phyloP scores from a whole-genome alignment of 495 filamentous ascomycete genomes.

The Penicillium angulare region DNA sequence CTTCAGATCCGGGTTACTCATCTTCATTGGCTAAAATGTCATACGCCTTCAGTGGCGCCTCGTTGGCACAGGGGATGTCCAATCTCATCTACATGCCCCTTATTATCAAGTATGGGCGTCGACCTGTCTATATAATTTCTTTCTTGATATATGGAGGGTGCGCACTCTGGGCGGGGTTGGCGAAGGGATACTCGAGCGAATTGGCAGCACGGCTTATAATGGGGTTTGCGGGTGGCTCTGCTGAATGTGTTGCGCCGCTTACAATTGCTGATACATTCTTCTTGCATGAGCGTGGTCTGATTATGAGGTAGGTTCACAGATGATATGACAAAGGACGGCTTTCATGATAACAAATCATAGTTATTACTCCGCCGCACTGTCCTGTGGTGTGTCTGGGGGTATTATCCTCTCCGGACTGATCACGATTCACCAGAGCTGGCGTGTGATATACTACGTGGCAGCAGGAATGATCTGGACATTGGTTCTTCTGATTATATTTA shows the following conservation, averaged over 20 bases:
- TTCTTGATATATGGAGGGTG: slow-evolving; percentile 44
- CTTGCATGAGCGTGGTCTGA: slow-evolving; percentile 51
- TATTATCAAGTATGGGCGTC: slow-evolving; percentile 51
- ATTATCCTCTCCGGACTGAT: slow-evolving; percentile 2
- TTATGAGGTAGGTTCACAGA: slow-evolving; percentile 23
- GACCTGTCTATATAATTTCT: slow-evolving; percentile 49
- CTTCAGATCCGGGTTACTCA: slow-evolving; percentile 28
- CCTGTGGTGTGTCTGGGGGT: not conserved
- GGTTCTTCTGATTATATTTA: not conserved
- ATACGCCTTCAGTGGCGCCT: slow-evolving; percentile 53
- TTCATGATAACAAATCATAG: not conserved
- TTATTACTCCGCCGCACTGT: slow-evolving; percentile 13
- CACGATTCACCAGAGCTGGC: slow-evolving; percentile 6
- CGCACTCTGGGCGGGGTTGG: slow-evolving; percentile 43
- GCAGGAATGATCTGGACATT: slow-evolving; percentile 1
- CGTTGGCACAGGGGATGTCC: slow-evolving; percentile 45
- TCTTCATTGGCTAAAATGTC: slow-evolving; percentile 10
- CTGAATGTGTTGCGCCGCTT: slow-evolving; percentile 48
- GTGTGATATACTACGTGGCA: slow-evolving; percentile 2
- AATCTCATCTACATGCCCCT: slow-evolving; percentile 55
- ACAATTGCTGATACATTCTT: slow-evolving; percentile 57
- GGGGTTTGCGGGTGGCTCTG: slow-evolving; percentile 49
- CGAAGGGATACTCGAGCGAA: slow-evolving; percentile 40
- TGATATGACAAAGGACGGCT: not conserved
- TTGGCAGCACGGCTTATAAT: slow-evolving; percentile 46